Evolutionary conservation across 495 filamentous ascomycete species (phyloP), one percentile per base, ranked within the genome.

Genomic region (Glonium stellatum): DNA sequence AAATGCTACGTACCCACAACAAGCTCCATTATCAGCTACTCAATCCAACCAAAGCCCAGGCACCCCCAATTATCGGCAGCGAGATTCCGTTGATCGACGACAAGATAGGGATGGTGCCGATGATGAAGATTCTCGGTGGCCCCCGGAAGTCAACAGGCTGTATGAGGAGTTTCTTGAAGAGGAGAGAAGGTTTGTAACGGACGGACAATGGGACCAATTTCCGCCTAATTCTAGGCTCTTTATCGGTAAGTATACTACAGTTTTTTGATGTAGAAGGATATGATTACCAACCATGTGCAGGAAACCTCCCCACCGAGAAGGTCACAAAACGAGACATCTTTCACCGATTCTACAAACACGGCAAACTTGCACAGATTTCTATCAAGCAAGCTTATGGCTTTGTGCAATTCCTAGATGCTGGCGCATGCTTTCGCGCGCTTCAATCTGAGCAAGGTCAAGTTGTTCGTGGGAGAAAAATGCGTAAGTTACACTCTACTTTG

Each of bases 321-420:
- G 90, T 96, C 11, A 92, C 92, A 0, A 97, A 98, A 71, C 83
- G 88, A 59, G 92, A 97, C 70, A 80, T 97, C 39, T 97, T 95
- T 68, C 86, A 92, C 60, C 79, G 89, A 15, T 98, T 98, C 67
- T 84, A 87, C 69, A 80, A 81, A 46, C 92, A 91, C 72, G 93
- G 93, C 36, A 87, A 85, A 57, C 76, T 98, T 37, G 92, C 92
- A 1, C 93, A 98, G 70, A 90, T 98, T 41, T 96, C 92, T 1
- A 89, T 98, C 68, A 97, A 97, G 69, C 89, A 92, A 71, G 91
- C 91, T 1, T 98, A 96, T 74, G 93, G 93, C 4, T 98, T 98
- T 67, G 90, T 97, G 42, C 93, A 98, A 69, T 98, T 92, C 61
- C 79, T 95, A 56, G 89, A 90, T 37, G 75, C 83, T 4, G 75